Evolutionary conservation across 768 basidiomycete genomes (phyloP), one percentile per base, ranked within the genome.

Genomic region (Leccinellum luteum): DNA sequence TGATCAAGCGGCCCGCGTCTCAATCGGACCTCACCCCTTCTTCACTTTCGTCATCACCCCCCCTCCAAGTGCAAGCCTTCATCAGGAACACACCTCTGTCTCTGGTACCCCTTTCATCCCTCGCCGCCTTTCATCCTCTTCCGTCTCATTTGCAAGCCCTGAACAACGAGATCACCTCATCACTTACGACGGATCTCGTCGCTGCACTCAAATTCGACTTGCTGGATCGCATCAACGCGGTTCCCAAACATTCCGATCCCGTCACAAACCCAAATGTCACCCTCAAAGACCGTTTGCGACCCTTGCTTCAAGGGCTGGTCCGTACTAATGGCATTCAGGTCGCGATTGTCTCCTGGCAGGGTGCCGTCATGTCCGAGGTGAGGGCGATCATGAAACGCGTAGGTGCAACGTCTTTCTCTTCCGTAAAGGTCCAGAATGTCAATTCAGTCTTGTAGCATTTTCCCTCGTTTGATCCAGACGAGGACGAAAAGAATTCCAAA

Each of bases 171-270:
- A 92, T 97, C 61, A 84, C 89, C 0, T 76, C 81, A 3, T 89
- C 90, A 0, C 76, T 97, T 23, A 86, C 92, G 6, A 77, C 82
- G 17, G 93, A 96, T 67, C 76, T 95, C 3, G 84, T 92, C n/a
- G 78, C 79, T 25, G 80, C 87, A 3, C 78, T 95, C 28, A 80
- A 81, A 48, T 76, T 78, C 49, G 91, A 92, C 70, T 74, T 94
- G 32, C 73, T 81, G 3, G 78, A 82, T 49, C 81, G 85, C 19
- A 78, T 84, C 41, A 64, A 67, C 56, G 48, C 58, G n/a, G 65
- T 63, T 54, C 54, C 65, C 14, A 56, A 61, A 43, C 15, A 30
- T 21, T 56, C 62, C 15, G 61, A 54, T 53, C 53, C 56, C 30
- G 43, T 62, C 50, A 52, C 53, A 28, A 68, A 74, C 52, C 63